Percentiles rank a stretch among this genome's conserved stretches.
Evolutionary conservation across 2,329 filamentous ascomycete genomes (phyloP).

Genomic region (Cordyceps pruinosa): DNA sequence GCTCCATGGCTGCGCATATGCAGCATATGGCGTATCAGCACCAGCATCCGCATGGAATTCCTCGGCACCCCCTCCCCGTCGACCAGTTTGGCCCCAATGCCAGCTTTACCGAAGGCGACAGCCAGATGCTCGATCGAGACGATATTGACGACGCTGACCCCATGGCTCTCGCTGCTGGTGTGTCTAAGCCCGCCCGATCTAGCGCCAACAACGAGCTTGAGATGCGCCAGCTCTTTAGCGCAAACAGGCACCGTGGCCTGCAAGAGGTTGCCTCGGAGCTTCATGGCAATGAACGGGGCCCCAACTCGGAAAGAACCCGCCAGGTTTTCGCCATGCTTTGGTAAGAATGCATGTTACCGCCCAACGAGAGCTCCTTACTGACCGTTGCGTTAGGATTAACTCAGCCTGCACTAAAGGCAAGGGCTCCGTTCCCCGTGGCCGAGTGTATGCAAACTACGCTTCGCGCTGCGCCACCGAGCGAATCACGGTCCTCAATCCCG

Average conservation of each 20-base stretch:
- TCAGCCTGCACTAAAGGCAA: slow-evolving; percentile 66
- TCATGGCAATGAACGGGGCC: slow-evolving; percentile 71
- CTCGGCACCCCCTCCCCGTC: slow-evolving; percentile 45
- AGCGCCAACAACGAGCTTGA: slow-evolving; percentile 77
- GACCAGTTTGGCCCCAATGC: slow-evolving; percentile 46
- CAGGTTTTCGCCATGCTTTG: slow-evolving; percentile 87
- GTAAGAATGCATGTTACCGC: slow-evolving; percentile 41
- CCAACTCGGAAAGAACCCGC: slow-evolving; percentile 74
- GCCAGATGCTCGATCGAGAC: slow-evolving; percentile 54
- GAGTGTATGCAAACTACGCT: slow-evolving; percentile 94
- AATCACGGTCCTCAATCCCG: slow-evolving; percentile 91
- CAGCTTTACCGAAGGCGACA: slow-evolving; percentile 52
- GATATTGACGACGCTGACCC: slow-evolving; percentile 52
- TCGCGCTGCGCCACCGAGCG: slow-evolving; percentile 86
- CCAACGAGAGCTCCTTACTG: background rate
- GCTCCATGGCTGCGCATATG: slow-evolving; percentile 38
- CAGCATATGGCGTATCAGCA: slow-evolving; percentile 38
- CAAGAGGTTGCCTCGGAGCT: slow-evolving; percentile 69
- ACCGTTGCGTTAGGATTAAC: slow-evolving; percentile 55
- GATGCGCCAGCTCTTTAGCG: slow-evolving; percentile 66
- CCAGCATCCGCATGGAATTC: slow-evolving; percentile 27
- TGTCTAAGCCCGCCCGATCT: slow-evolving; percentile 54
- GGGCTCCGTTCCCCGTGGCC: slow-evolving; percentile 81
- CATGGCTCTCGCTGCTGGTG: slow-evolving; percentile 35
- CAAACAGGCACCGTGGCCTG: slow-evolving; percentile 60